Evolutionary conservation across 129 eudicot species (phyloP), one percentile per base, ranked within the genome.

Genomic region (Tagetes patula): DNA sequence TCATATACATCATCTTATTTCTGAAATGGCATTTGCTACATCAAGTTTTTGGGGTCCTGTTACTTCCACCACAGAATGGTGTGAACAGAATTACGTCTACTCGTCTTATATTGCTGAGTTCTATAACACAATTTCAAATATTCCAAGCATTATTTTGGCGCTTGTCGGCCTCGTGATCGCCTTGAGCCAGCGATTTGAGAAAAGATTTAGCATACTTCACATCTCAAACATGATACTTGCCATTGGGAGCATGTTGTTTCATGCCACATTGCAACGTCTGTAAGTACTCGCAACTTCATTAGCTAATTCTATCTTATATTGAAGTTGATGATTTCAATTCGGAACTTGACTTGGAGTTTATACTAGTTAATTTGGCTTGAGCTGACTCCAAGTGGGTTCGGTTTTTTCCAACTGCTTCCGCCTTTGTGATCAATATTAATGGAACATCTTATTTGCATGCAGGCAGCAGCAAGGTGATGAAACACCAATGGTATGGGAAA

Each of bases 401-500:
- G 5, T 6, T 9, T 58, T 32, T 32, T 30, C 5, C 40, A 8
- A 32, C 6, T 58, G 4, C 9, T 56, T 33, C 58, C 5, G 5
- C 1, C 27, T 20, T 40, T 42, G 32, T 77, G 63, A n/a, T 32
- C 31, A 40, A 42, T 71, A 47, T 1, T 49, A 27, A 67, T 34
- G 9, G 9, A 62, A 6, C 4, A 33, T 32, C 1, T 42, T 52
- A 0, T 5, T 40, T 65, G 14, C 60, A 79, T 69, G 75, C 84
- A 90, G 96, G 89, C 95, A 90, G 59, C 95, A 90, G 73, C 96
- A 90, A 75, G 93, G 95, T 59, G 96, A 90, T 65, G 96, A 91
- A 79, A 91, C 95, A 10, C 97, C 97, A 34, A 91, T 91, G 97
- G 91, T 87, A 3, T 91, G 97, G 97, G 97, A 91, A 80, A 86